Conservation (phyloP, 2,329 filamentous ascomycete genomes). For the Eurotiales sp. region DNA sequence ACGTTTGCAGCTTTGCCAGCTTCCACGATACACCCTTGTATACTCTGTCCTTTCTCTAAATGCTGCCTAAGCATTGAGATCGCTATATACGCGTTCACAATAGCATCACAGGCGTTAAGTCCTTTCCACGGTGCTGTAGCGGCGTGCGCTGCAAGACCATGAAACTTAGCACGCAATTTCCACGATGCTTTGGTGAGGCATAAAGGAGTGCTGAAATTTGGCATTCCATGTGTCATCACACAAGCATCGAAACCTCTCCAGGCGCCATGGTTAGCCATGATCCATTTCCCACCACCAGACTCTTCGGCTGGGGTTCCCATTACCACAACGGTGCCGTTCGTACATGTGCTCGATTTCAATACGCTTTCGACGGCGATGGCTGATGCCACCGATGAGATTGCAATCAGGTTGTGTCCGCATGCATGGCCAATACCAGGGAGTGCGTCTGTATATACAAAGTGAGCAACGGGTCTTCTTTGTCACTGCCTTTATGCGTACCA, state of each 20-base stretch:
- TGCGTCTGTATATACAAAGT: slow-evolving; percentile 16
- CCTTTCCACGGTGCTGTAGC: slow-evolving; percentile 51
- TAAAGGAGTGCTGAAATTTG: not conserved
- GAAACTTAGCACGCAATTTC: slow-evolving; percentile 29
- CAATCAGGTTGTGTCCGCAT: slow-evolving; percentile 29
- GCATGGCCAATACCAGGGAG: slow-evolving; percentile 28
- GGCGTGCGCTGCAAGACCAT: slow-evolving; percentile 50
- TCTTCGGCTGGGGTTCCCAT: slow-evolving; percentile 30
- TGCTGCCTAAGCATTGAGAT: slow-evolving; percentile 52
- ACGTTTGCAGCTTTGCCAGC: slow-evolving; percentile 52
- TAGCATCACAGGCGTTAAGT: slow-evolving; percentile 52
- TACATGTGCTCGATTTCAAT: slow-evolving; percentile 14
- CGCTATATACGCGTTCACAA: slow-evolving; percentile 37
- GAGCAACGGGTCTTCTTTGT: not conserved
- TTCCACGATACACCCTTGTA: slow-evolving; percentile 47
- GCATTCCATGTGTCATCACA: slow-evolving; percentile 35
- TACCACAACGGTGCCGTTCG: slow-evolving; percentile 19
- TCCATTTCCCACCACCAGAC: slow-evolving; percentile 27
- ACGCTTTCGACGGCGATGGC: slow-evolving; percentile 23
- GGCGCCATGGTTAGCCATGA: slow-evolving; percentile 37
- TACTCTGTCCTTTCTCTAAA: slow-evolving; percentile 44
- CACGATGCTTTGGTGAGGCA: slow-evolving; percentile 15
- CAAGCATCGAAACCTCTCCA: slow-evolving; percentile 30
- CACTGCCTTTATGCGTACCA: slow-evolving; percentile 7
- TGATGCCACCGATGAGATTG: slow-evolving; percentile 23